phyloP scores from a whole-genome alignment of 1,284 basidiomycete genomes.

The Puccinia triticina region DNA sequence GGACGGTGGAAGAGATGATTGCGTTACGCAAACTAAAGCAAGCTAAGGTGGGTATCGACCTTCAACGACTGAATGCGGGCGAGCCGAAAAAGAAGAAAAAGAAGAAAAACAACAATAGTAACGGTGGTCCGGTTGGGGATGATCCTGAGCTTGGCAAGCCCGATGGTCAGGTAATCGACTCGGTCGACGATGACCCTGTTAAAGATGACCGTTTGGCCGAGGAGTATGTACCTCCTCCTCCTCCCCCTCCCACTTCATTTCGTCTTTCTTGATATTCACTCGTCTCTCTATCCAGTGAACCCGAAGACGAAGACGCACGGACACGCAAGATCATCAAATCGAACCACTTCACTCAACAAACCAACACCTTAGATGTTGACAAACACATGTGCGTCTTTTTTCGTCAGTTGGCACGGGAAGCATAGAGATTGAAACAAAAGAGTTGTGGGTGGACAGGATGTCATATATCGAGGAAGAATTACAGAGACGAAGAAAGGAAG shows the following conservation, averaged over 20 bases:
- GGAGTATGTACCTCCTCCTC: slow-evolving; percentile 63
- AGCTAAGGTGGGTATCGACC: slow-evolving; percentile 78
- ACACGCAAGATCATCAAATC: slow-evolving; percentile 72
- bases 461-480: slow-evolving; percentile 94
- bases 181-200: slow-evolving; percentile 65
- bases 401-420: background rate
- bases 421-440: background rate
- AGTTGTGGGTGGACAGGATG: slow-evolving; percentile 72
- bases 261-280: background rate
- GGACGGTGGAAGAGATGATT: slow-evolving; percentile 74
- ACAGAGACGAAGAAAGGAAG: slow-evolving; percentile 69
- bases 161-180: slow-evolving; percentile 31
- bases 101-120: slow-evolving; percentile 57
- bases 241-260: slow-evolving; percentile 40
- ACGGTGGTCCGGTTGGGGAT: slow-evolving; percentile 24
- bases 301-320: slow-evolving; percentile 38
- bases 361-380: slow-evolving; percentile 91
- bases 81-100: slow-evolving; percentile 74
- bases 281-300: slow-evolving; percentile 17
- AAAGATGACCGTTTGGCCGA: slow-evolving; percentile 62
- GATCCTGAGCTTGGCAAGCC: background rate
- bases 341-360: slow-evolving; percentile 96
- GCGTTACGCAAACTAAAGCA: slow-evolving; percentile 78
- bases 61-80: slow-evolving; percentile 78
- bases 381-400: slow-evolving; percentile 81